Conservation (phyloP, 176 grass and related monocot genomes). For the Oryza meyeriana region DNA sequence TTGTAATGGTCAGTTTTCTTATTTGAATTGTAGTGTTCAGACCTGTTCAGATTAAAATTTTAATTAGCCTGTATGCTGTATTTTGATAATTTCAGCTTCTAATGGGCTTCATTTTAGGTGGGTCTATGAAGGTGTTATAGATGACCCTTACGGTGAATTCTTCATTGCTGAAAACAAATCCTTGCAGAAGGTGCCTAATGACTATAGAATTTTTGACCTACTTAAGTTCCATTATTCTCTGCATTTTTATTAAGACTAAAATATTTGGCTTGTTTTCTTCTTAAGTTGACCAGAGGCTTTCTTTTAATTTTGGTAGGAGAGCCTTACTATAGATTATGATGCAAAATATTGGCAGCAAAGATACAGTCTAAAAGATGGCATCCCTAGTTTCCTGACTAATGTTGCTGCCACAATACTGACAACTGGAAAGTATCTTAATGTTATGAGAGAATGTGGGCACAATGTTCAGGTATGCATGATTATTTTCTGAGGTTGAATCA, state of each 20-base stretch:
- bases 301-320: conserved; percentile 63
- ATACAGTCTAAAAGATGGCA: conserved; percentile 90
- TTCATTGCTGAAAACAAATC: conserved; percentile 99
- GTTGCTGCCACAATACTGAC: conserved; percentile 87
- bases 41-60: background rate
- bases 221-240: conserved; percentile 19
- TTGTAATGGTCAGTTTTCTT: background rate
- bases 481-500: background rate
- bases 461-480: conserved; percentile 70
- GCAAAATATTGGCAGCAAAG: conserved; percentile 95
- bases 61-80: conserved; percentile 12
- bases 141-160: conserved; percentile 98
- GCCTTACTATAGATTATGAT: conserved; percentile 91
- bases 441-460: conserved; percentile 98
- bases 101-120: conserved; percentile 56
- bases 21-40: conserved; percentile 6
- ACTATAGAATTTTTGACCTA: conserved; percentile 4
- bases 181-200: conserved; percentile 68
- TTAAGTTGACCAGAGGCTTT: conserved; percentile 19
- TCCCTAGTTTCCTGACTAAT: conserved; percentile 91
- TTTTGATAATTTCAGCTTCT: conserved; percentile 14
- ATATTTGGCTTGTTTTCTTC: background rate
- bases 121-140: conserved; percentile 98
- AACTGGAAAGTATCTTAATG: conserved; percentile 96
- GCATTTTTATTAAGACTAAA: conserved; percentile 27